phyloP scores from a whole-genome alignment of 106 monocot genomes.

The Phalaenopsis aphrodite region DNA sequence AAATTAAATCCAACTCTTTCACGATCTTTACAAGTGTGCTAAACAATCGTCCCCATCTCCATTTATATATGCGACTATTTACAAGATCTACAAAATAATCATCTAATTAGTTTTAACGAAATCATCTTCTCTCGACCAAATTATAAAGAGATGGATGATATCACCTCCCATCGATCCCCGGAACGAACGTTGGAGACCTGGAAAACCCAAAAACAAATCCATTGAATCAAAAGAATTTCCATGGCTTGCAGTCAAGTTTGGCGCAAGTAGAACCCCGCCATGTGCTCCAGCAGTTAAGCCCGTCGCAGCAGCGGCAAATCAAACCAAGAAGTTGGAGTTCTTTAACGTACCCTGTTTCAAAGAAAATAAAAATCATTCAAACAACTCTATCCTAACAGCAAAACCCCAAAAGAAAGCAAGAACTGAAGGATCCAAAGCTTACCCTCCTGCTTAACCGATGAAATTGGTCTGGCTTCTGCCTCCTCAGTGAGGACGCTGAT shows the following conservation, averaged over 20 bases:
- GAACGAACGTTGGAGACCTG: background rate
- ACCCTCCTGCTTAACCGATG: background rate
- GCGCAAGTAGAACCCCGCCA: background rate
- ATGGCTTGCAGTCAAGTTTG: conserved; percentile 1
- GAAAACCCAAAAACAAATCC: background rate
- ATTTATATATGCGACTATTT: too few relatives aligned
- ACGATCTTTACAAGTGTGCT: too few relatives aligned
- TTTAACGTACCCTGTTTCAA: background rate
- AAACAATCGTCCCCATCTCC: too few relatives aligned
- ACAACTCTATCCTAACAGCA: background rate
- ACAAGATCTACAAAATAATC: too few relatives aligned
- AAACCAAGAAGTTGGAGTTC: background rate
- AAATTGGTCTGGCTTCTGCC: background rate
- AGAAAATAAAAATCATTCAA: background rate
- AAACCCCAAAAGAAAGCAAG: background rate
- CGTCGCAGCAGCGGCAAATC: conserved; percentile 3
- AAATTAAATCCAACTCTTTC: too few relatives aligned
- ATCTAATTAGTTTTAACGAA: too few relatives aligned
- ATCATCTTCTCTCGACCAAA: too few relatives aligned
- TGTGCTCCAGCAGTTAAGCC: background rate
- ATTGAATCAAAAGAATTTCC: background rate
- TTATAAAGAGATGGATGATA: too few relatives aligned
- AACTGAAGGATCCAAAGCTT: background rate
- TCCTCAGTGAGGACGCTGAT: background rate
- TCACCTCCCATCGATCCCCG: too few relatives aligned